phyloP scores from a whole-genome alignment of 2,329 filamentous ascomycete genomes.

The Cladosporium sp. region DNA sequence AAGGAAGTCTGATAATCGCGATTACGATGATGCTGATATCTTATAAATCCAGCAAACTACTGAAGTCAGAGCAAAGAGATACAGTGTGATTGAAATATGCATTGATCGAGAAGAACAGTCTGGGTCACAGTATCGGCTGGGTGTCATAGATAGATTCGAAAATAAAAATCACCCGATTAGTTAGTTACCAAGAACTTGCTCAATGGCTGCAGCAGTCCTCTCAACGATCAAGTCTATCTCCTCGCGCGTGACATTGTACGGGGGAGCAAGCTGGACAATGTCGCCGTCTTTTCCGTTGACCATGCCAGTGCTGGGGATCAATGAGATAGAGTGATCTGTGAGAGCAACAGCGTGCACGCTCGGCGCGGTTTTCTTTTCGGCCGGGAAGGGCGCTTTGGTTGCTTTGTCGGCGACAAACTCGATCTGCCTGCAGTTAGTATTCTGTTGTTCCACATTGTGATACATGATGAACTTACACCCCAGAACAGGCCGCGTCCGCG shows the following conservation, averaged over 20 bases:
- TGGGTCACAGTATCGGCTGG: too few relatives aligned
- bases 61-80: too few relatives aligned
- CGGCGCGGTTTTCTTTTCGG: constrained; percentile 39
- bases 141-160: too few relatives aligned
- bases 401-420: constrained; percentile 52
- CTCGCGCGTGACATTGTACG: constrained; percentile 55
- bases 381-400: constrained; percentile 48
- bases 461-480: constrained; percentile 35
- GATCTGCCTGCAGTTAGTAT: constrained; percentile 25
- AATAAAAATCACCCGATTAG: too few relatives aligned
- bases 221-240: constrained; percentile 54
- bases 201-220: constrained; percentile 45
- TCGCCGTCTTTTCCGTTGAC: constrained; percentile 56
- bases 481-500: constrained; percentile 54
- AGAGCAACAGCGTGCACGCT: constrained; percentile 39
- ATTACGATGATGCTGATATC: too few relatives aligned
- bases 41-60: too few relatives aligned
- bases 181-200: constrained; percentile 35
- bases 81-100: too few relatives aligned
- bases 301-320: constrained; percentile 60
- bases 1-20: too few relatives aligned
- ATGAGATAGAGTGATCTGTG: constrained; percentile 36
- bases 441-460: not conserved
- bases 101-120: too few relatives aligned
- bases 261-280: constrained; percentile 61